Evolutionary conservation across 139 green algal genomes (phyloP), one percentile per base, ranked within the genome.

Genomic region (Chlamydomonas schloesseri): DNA sequence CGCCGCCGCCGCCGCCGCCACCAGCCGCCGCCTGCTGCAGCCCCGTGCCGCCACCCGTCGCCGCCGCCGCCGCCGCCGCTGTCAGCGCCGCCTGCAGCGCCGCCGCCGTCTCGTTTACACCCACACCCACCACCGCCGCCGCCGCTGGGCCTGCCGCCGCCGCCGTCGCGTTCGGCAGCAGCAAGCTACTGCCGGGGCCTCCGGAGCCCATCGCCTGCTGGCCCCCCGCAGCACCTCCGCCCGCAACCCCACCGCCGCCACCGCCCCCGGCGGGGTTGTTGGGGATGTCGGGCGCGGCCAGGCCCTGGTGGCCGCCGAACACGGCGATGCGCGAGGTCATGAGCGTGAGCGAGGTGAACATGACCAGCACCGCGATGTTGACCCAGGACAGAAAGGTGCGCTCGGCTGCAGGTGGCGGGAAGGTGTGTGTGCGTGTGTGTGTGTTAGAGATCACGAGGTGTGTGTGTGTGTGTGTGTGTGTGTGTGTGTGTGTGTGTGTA

Each of bases 361-460:
- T 95, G 68, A 97, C 88, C 37, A 97, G 90, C 28, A 97, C 88
- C 18, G 83, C 79, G 67, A 98, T 96, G 46, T 95, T 93, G 28
- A 98, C 83, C 96, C 96, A 98, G 15, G 92, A 90, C 77, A 98
- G 90, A 87, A 99, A 98, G 26, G 96, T 99, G 70, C 96, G 90
- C 91, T 99, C 96, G 73, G 97, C 97, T 71, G 96, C 96, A 53
- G 96, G 96, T 46, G 37, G n/a, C n/a, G n/a, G n/a, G 23, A 50
- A 13, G 6, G 42, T 50, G 42, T 50, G 42, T 50, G 42, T 8
- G 42, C 42, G 8, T 50, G 8, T 50, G n/a, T n/a, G n/a, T n/a
- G n/a, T n/a, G n/a, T n/a, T n/a, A n/a, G n/a, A n/a, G n/a, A n/a
- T n/a, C n/a, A n/a, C n/a, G n/a, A n/a, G n/a, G n/a, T n/a, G n/a